Conservation (phyloP, 257 asterid species). For the Coffea canephora region DNA sequence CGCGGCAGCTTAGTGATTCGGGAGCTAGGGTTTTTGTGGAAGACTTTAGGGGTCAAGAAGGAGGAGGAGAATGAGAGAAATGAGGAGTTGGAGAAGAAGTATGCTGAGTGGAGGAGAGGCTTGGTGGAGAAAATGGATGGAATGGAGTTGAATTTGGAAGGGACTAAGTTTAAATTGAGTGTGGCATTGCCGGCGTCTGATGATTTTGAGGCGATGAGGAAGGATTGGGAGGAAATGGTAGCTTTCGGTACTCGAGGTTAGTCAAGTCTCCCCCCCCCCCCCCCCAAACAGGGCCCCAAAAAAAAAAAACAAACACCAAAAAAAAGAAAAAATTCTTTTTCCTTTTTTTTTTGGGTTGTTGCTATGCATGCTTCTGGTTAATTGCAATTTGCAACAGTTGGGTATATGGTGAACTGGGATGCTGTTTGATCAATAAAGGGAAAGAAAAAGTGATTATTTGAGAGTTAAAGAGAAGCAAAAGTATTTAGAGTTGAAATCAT, state of each 20-base stretch:
- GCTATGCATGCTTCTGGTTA: too few relatives aligned
- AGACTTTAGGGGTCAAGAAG: constrained; percentile 21
- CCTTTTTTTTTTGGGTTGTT: too few relatives aligned
- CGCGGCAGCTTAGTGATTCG: constrained; percentile 61
- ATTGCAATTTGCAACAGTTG: too few relatives aligned
- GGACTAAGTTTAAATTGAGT: constrained; percentile 60
- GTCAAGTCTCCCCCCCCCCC: constrained; percentile 4
- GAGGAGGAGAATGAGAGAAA: constrained; percentile 21
- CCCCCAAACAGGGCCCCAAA: too few relatives aligned
- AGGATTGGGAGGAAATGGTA: constrained; percentile 80
- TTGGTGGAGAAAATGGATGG: constrained; percentile 72
- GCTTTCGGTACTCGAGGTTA: constrained; percentile 79
- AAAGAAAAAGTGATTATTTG: background rate
- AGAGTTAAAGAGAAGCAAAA: background rate
- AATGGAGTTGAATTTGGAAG: constrained; percentile 86
- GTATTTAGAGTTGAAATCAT: background rate
- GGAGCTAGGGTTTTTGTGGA: constrained; percentile 67
- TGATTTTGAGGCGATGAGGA: constrained; percentile 68
- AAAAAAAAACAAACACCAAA: too few relatives aligned
- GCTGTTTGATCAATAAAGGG: background rate
- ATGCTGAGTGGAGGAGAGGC: constrained; percentile 67
- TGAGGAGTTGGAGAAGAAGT: constrained; percentile 50
- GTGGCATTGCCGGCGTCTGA: constrained; percentile 59
- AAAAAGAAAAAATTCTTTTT: too few relatives aligned
- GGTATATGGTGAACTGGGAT: background rate